These are phyloP conservation scores for Pluteus cervinus DNA, from an alignment of 768 basidiomycete genomes.

Conservation along the genomic window DNA sequence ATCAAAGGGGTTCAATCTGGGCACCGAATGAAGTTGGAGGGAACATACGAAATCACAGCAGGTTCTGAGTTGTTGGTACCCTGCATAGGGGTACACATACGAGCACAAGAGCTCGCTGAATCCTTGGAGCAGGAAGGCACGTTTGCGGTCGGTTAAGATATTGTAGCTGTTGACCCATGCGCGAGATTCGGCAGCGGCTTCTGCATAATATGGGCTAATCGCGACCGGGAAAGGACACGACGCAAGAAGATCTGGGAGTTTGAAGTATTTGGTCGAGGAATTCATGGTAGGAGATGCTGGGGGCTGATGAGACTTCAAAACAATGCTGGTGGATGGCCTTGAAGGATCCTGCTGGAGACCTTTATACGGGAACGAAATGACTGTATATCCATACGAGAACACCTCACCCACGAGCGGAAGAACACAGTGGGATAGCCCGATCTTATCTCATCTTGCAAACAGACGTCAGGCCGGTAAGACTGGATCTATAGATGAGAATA, in stretches of 20 bases:
- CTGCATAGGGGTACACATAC: constrained; percentile 54
- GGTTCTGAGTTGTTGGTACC: constrained; percentile 50
- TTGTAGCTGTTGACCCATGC: constrained; percentile 59
- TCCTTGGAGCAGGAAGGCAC: constrained; percentile 57
- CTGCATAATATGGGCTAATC: constrained; percentile 51
- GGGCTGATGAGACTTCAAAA: too few species aligned
- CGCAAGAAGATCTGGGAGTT: constrained; percentile 52
- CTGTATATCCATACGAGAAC: too few species aligned
- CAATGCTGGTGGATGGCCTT: constrained; percentile 10
- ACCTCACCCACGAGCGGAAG: too few species aligned
- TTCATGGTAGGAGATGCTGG: too few species aligned
- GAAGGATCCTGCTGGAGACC: constrained; percentile 10
- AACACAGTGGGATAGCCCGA: too few species aligned
- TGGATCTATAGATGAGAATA: too few species aligned
- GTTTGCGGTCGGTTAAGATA: constrained; percentile 54
- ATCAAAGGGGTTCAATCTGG: constrained; percentile 1
- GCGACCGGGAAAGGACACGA: constrained; percentile 40
- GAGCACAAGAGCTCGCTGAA: constrained; percentile 58
- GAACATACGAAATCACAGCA: constrained; percentile 52
- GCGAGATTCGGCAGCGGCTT: constrained; percentile 50
- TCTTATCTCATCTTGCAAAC: too few species aligned
- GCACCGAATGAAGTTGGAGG: constrained; percentile 3
- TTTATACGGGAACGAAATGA: too few species aligned
- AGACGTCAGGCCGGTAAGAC: too few species aligned
- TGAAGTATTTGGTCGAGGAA: constrained; percentile 27